A percentile compares a stretch with the other conserved stretches of the same genome.
Conservation (phyloP, 495 filamentous ascomycete species). For the Margaritispora aquatica region DNA sequence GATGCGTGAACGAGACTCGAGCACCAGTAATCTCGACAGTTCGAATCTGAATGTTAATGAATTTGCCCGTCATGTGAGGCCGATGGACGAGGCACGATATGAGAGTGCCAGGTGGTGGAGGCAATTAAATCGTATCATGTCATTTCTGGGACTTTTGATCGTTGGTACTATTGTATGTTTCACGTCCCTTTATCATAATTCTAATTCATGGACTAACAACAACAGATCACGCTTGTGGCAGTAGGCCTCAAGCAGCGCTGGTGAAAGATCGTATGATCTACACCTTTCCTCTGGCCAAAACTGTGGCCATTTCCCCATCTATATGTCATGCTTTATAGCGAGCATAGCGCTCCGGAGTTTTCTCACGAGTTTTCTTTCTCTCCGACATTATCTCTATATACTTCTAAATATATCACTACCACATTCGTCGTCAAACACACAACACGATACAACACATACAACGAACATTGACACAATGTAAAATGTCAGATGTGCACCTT, state of each 20-base stretch:
- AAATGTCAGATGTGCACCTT: no score
- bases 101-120: conserved; percentile 92
- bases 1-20: conserved; percentile 35
- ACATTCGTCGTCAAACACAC: no score
- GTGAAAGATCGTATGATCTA: conserved; percentile 18
- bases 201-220: not conserved
- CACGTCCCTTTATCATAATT: not conserved
- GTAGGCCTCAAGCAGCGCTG: conserved; percentile 28
- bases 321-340: not conserved
- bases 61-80: conserved; percentile 18
- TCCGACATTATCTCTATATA: not conserved
- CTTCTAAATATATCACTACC: no score
- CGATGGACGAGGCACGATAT: conserved; percentile 56
- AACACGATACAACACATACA: no score
- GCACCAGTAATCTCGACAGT: conserved; percentile 15
- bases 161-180: conserved; percentile 65
- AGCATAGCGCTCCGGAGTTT: not conserved
- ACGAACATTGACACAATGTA: no score
- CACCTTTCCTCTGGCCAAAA: not conserved
- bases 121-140: conserved; percentile 83
- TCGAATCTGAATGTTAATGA: conserved; percentile 20
- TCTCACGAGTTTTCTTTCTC: not conserved
- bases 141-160: conserved; percentile 68
- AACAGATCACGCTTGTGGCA: conserved; percentile 15
- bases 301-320: not conserved